Base-by-base conservation (phyloP, 2,329 filamentous ascomycete genomes). In the Xylaria sp. region DNA sequence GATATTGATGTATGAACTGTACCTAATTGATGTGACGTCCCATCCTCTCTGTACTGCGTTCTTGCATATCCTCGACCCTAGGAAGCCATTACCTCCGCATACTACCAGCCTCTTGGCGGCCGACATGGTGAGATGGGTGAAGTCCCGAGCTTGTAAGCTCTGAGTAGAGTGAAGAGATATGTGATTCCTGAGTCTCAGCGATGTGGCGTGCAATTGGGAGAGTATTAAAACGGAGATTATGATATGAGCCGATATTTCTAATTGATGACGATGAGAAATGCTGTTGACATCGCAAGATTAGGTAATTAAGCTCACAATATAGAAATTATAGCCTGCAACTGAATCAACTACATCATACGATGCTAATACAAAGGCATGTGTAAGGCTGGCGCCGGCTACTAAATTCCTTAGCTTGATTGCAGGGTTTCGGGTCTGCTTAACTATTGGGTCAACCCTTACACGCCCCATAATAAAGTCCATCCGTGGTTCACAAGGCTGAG, bases 1-100 rank as follows among this genome's bases (percentile, higher is more conserved):
- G n/a, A n/a, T n/a, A n/a, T n/a, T 3, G 57, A 55, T 45, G 28
- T 66, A 30, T 43, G 25, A 28, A 50, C 60, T 43, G 34, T 23
- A 15, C 93, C 94, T 97, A 76, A 99, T 90, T 6, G 94, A 97
- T 25, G 90, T 95, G 56, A 98, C 95, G 65, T 94, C 88, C 95
- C 95, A 98, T 63, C 94, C 93, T 77, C 94, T 86, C 53, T 90
- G 87, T 59, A 93, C 90, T 52, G 93, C 96, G 62, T 92, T 91
- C 83, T 93, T 96, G 84, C 96, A 98, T 82, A 99, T 97, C 64
- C 95, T 88, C 28, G 85, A 87, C 81, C 93, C 93, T 30, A 99
- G 82, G 78, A 98, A 99, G 39, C 96, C 95, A 80, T 93, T 97
- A 67, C 95, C 95, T 73, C 96, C 96, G 73, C 93, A 97, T 63